phyloP scores from a whole-genome alignment of 176 grass and related monocot species.

The Ampelocalamus luodianensis region DNA sequence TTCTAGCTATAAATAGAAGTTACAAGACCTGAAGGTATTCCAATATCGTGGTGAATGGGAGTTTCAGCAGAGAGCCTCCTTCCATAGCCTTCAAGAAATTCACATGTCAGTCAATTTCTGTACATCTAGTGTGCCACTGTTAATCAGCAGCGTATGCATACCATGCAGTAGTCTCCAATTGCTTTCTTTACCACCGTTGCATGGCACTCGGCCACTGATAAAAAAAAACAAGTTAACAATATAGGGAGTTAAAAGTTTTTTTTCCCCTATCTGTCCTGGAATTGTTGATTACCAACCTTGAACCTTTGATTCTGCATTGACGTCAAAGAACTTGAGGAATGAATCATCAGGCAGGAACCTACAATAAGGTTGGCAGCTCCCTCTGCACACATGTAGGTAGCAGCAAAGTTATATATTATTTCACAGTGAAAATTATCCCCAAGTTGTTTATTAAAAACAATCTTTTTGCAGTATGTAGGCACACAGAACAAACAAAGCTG shows the following conservation, averaged over 20 bases:
- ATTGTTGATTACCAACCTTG: constrained; percentile 68
- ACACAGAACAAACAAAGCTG: constrained; percentile 23
- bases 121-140: neutral
- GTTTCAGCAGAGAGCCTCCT: constrained; percentile 79
- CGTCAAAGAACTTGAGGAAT: constrained; percentile 74
- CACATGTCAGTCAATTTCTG: constrained; percentile 17
- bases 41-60: constrained; percentile 94
- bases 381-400: constrained; percentile 48
- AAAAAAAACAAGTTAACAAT: constrained; percentile 2
- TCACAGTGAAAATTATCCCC: neutral
- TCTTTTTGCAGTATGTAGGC: neutral
- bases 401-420: constrained; percentile 25
- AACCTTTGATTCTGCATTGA: constrained; percentile 68
- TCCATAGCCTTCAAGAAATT: constrained; percentile 69
- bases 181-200: constrained; percentile 62
- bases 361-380: constrained; percentile 87
- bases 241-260: neutral
- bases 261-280: neutral
- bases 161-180: constrained; percentile 68
- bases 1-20: constrained; percentile 7
- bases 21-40: constrained; percentile 91
- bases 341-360: constrained; percentile 86
- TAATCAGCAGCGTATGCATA: constrained; percentile 9
- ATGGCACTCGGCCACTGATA: constrained; percentile 59
- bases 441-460: neutral